Evolutionary conservation across 306 rosid species (phyloP).

Genomic region (barrel medic (Medicago truncatula)): MtrunA17r5.0-ANR NC_053046.1:14610001-14610500

Average conservation of each 20-base stretch:
- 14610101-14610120: no score
- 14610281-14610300: conserved; percentile 14
- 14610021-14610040: no score
- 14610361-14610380: conserved; percentile 31
- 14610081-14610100: no score
- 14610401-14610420: conserved; percentile 34
- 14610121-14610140: background rate
- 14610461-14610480: conserved; percentile 29
- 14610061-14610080: no score
- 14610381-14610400: conserved; percentile 25
- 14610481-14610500: conserved; percentile 25
- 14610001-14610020: no score
- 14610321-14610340: conserved; percentile 22
- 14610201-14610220: background rate
- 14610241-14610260: conserved; percentile 20
- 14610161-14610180: background rate
- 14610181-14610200: background rate
- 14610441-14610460: background rate
- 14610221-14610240: conserved; percentile 4
- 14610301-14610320: conserved; percentile 36
- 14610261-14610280: conserved; percentile 7
- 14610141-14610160: background rate
- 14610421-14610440: conserved; percentile 38
- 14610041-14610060: no score
- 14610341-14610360: conserved; percentile 25